Conservation (phyloP, 1,284 basidiomycete genomes). For the Acaromyces ingoldii region DNA sequence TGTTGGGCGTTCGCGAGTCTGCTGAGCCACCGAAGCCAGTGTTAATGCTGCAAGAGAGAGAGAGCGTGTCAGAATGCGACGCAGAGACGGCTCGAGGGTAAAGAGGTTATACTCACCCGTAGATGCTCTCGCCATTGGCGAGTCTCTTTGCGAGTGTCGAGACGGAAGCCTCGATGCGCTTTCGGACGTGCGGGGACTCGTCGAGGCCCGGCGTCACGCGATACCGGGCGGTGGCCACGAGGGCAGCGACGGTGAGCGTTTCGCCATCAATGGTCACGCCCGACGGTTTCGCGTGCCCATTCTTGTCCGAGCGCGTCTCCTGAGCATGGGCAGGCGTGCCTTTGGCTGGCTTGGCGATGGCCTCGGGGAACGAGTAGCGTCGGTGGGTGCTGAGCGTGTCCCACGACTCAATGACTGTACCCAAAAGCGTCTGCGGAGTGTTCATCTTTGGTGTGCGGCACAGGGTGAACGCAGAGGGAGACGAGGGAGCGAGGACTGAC, state of each 20-base stretch:
- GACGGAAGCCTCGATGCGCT: conserved; percentile 38
- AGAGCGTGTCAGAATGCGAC: too few species aligned
- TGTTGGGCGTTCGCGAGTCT: conserved; percentile 37
- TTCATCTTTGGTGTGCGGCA: too few species aligned
- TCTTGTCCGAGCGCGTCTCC: not conserved
- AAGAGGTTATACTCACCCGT: conserved; percentile 1
- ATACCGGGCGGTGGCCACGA: conserved; percentile 7
- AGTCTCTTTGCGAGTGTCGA: conserved; percentile 28
- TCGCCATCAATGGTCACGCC: not conserved
- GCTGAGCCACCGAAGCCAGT: conserved; percentile 44
- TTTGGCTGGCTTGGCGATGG: not conserved
- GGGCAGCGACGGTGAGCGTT: not conserved
- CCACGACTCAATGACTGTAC: too few species aligned
- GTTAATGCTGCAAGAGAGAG: conserved; percentile 16
- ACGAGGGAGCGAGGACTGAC: too few species aligned
- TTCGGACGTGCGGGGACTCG: conserved; percentile 18
- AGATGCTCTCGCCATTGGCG: conserved; percentile 36
- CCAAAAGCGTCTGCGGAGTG: too few species aligned
- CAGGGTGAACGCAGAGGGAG: too few species aligned
- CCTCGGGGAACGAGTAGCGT: not conserved
- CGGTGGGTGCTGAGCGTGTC: conserved; percentile 3
- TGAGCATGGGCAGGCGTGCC: not conserved
- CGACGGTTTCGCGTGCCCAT: not conserved
- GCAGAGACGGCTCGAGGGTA: not conserved
- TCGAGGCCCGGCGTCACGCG: conserved; percentile 24